These are phyloP conservation scores for Cucumis hystrix DNA, from an alignment of 306 rosid species.

Conservation along the genomic window DNA sequence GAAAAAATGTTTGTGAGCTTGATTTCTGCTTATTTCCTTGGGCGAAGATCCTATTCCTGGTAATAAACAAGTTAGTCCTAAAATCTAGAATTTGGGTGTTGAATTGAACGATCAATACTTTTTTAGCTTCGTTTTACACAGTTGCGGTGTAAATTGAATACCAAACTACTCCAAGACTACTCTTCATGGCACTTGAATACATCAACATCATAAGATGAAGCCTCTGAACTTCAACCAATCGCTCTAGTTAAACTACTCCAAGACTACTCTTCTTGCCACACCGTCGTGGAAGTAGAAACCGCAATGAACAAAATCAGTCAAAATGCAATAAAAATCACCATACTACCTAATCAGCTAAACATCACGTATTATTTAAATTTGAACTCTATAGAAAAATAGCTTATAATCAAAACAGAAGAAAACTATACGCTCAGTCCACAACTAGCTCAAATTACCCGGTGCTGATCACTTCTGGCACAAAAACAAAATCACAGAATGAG, in stretches of 20 bases:
- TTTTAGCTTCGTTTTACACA: not conserved
- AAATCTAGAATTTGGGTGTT: not conserved
- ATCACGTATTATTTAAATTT: not conserved
- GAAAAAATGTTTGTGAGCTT: not conserved
- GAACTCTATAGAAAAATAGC: not conserved
- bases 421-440: not conserved
- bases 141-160: not conserved
- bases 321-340: not conserved
- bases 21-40: not conserved
- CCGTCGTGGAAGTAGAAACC: not conserved
- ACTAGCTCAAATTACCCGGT: not conserved
- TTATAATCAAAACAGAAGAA: not conserved
- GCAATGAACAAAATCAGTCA: not conserved
- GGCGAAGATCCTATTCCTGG: not conserved
- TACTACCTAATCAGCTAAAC: not conserved
- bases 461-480: not conserved
- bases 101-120: not conserved
- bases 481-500: not conserved
- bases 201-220: not conserved
- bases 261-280: no score
- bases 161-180: not conserved
- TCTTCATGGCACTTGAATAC: not conserved
- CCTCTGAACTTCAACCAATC: not conserved
- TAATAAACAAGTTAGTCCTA: not conserved
- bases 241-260: not conserved